Base-by-base conservation (phyloP, 805 yeast genomes). In the Candida morakotiae region DNA sequence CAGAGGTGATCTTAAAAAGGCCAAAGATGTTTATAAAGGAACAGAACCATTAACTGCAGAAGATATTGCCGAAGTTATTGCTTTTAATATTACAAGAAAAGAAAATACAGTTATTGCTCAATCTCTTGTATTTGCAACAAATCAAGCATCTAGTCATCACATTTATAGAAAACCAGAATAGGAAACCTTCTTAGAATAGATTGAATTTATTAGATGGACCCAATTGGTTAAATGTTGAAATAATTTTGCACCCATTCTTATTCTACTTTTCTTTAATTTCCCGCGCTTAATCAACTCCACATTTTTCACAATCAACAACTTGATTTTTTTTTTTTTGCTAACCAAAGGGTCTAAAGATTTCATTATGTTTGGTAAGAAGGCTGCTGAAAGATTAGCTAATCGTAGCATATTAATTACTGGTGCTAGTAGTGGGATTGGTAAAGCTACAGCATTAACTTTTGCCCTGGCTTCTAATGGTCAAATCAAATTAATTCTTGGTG, bases 381-480 rank as follows among this genome's bases (percentile, higher is more conserved):
- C 64, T 11, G 68, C 67, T 22, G 65, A 63, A 42, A 49, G 69
- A 28, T 55, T 64, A 42, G 65, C 65, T 30, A 56, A 59, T 41
- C 62, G 62, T 44, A 55, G 58, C 38, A 45, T 64, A 8, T 51
- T 64, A 28, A 60, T 64, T 31, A 64, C 71, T 6, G 71, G 71
- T 4, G 71, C 69, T 11, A 58, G 66, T 9, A 54, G 67, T 3
- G 71, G 71, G n/a, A 64, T 64, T 40, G 71, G 71, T n/a, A 64
- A 55, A 29, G 69, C 71, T 20, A 60, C 67, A 3, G 69, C 67
- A 5, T 52, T 48, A 37, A 67, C 62, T 38, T 62, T 64, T 46
- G 71, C 71, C 3, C 41, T 53, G 7, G 67, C 69, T 15, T 54
- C 68, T 27, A 55, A 61, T 38, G 70, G 70, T 14, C 48, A 60